Evolutionary conservation across 257 asterid species (phyloP), one percentile per base, ranked within the genome.

Genomic region (Nyctanthes arbortristis): DNA sequence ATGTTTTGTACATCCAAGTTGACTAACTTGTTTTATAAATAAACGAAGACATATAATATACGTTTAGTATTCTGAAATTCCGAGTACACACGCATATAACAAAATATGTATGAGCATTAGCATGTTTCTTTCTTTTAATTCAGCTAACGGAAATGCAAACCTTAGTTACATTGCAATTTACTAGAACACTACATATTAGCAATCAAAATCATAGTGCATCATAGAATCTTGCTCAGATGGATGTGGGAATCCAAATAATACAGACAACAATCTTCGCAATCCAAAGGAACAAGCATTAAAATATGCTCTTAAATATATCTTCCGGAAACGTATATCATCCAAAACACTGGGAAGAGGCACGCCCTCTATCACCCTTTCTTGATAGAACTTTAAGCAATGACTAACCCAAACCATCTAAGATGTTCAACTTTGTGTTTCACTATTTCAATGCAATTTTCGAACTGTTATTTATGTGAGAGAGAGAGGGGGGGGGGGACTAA

Each of bases 171-270:
- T 29, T 20, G 27, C 22, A 12, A 63, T 0, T 36, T 39, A 25
- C 59, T 16, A 43, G 22, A 66, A 28, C 6, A 63, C 18, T 37
- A 35, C 28, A 63, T 55, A 22, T 62, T 9, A 63, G 54, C 40
- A 63, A 25, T 33, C 16, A 11, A 55, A 10, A 14, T n/a, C n/a
- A 9, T 6, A 32, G 29, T 52, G 37, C 7, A 43, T 43, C 5
- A 6, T 16, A 43, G 5, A 43, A 1, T 4, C 30, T 4, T 63
- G 28, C 22, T 52, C 5, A 68, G 39, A 47, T 34, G 25, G n/a
- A 34, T 45, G 20, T 28, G 31, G 43, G 32, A 47, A 47, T 13
- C 60, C 43, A 75, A 75, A 66, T 18, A 8, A 20, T 28, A 75
- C 32, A 22, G 33, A 25, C 37, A 67, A 33, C 22, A 52, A 31